Base-by-base conservation (phyloP, 176 grass and related monocot species). In the Leersia perrieri region DNA sequence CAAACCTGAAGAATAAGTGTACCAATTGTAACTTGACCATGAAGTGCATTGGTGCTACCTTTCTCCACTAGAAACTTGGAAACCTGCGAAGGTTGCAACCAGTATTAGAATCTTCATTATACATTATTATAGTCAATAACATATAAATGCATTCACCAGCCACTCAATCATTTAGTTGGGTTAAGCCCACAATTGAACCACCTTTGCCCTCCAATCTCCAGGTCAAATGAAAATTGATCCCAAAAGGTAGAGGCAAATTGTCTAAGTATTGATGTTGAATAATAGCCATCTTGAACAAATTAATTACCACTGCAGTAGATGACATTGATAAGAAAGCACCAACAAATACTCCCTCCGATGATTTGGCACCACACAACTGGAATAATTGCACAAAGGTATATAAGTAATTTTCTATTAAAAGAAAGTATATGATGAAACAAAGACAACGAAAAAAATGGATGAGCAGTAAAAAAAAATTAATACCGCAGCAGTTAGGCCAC, bases 271-370 rank as follows among this genome's bases (percentile, higher is more conserved):
- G 53, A 71, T 47, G 34, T 57, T 28, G 27, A 15, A 66, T 31
- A 26, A 34, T 72, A 72, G 55, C 4, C 66, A 77, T 76, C 66
- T 44, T 64, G 49, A 81, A 42, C 12, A 18, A 75, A 88, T 73
- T 77, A 86, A 66, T 97, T 87, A 99, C 97, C 97, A 99, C 93
- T 88, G 93, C 97, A 66, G 97, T 96, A 49, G 93, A 96, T 77
- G 93, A 99, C 97, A 99, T 93, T 84, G 97, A 99, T 75, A 99
- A 88, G 87, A 99, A 99, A 22, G 97, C 92, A 79, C 97, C 97
- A 66, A 99, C 93, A 88, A 99, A 96, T 73, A 99, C 73, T 39
- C 97, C 93, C 80, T 99, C 93, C 0, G 93, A 99, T 78, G 83
- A 85, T 87, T 96, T 99, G 74, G 87, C 97, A 82, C 97, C 91